phyloP scores from a whole-genome alignment of 2,329 filamentous ascomycete species.

The Parastagonospora nodorum region DNA sequence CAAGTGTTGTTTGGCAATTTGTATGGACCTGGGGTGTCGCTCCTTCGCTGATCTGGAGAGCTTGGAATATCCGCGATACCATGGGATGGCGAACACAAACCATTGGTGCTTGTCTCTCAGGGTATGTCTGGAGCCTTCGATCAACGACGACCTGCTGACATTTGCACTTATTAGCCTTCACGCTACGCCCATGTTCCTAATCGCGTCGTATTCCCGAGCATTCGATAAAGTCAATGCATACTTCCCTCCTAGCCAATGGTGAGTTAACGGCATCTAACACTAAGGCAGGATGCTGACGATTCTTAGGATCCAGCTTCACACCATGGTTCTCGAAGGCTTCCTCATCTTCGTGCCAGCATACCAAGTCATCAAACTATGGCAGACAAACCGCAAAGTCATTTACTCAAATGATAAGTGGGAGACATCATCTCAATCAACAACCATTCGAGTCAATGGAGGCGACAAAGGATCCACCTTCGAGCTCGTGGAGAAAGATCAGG shows the following conservation, averaged over 20 bases:
- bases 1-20: slow-evolving; percentile 22
- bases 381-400: not conserved
- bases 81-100: slow-evolving; percentile 25
- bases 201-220: slow-evolving; percentile 17
- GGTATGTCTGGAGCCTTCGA: slow-evolving; percentile 5
- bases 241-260: slow-evolving; percentile 23
- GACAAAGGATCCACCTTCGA: slow-evolving; percentile 8
- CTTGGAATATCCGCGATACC: slow-evolving; percentile 19
- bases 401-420: slow-evolving; percentile 4
- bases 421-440: slow-evolving; percentile 3
- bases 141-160: slow-evolving; percentile 1
- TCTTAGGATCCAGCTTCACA: slow-evolving; percentile 21
- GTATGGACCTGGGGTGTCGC: slow-evolving; percentile 26
- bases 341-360: slow-evolving; percentile 21
- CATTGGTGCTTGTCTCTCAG: slow-evolving; percentile 20
- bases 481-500: slow-evolving; percentile 8
- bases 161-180: slow-evolving; percentile 10
- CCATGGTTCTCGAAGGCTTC: slow-evolving; percentile 22
- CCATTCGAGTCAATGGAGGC: not conserved
- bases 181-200: slow-evolving; percentile 26
- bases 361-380: slow-evolving; percentile 16
- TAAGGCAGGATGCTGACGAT: too few relatives aligned
- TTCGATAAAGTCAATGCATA: slow-evolving; percentile 20
- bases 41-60: slow-evolving; percentile 17
- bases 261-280: not conserved